Base-by-base conservation (phyloP, 805 yeast species). In the Ogataea saltuana region DNA sequence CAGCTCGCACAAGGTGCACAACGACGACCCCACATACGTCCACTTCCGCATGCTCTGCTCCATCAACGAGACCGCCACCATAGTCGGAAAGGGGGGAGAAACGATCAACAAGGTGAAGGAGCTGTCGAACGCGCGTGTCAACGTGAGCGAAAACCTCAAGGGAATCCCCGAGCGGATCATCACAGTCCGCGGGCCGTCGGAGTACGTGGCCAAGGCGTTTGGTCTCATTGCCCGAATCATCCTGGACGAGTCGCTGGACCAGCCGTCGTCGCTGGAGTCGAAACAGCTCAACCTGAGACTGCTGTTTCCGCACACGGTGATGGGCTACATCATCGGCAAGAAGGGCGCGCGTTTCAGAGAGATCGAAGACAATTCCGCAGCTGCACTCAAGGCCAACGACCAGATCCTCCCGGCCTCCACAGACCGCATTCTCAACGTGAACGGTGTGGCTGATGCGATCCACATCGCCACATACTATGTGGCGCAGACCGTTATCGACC, bases 371-470 rank as follows among this genome's bases (percentile, higher is more conserved):
- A 74, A 75, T 48, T 85, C 93, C 12, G 89, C 91, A 3, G 90
- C 95, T 2, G 73, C 77, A 44, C 70, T 88, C 43, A 76, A 74
- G 51, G 93, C 95, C 2, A 85, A 83, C 18, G 88, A 83, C 31
- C 77, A 78, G 34, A 76, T 82, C 12, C 66, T 88, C 51, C 86
- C 93, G 1, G 76, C 75, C 47, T 83, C 91, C 0, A 86, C 89
- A 12, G 96, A 88, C 60, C 72, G 95, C 45, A 70, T 85, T 16
- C 67, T 88, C 36, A 72, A 80, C 18, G 75, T 88, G 6, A 69
- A 75, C 4, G 96, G 96, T 6, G 91, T 85, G 11, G 88, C 89
- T 1, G 95, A 88, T 65, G 89, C 96, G 2, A 77, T 88, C 31
- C 95, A 86, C 58, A 85, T 87, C 53, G 96, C 96, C 8, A 71